Evolutionary conservation across 2,329 filamentous ascomycete species (phyloP).

Genomic region (Verticillium dahliae): DNA sequence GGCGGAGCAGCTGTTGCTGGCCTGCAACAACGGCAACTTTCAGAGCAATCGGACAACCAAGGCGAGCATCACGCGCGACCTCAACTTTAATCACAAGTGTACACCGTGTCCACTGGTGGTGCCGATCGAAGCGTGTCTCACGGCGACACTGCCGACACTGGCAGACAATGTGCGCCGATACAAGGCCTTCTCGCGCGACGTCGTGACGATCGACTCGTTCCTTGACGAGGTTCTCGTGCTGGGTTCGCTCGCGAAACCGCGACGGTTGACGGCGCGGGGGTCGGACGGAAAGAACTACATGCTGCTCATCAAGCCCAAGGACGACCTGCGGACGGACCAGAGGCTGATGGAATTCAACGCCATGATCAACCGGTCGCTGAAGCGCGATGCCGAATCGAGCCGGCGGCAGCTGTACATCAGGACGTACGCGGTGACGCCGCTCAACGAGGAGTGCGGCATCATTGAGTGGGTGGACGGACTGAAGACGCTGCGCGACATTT

Average conservation of each 20-base stretch:
- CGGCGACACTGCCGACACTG: slow-evolving; percentile 68
- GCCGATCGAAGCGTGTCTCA: slow-evolving; percentile 78
- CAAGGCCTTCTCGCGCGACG: slow-evolving; percentile 79
- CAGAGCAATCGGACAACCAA: slow-evolving; percentile 58
- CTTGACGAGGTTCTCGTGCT: slow-evolving; percentile 84
- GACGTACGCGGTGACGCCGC: slow-evolving; percentile 91
- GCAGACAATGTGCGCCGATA: slow-evolving; percentile 71
- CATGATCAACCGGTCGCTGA: slow-evolving; percentile 93
- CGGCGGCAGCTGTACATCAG: slow-evolving; percentile 90
- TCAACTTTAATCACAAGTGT: slow-evolving; percentile 78
- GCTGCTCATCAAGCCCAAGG: slow-evolving; percentile 93
- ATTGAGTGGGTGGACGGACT: slow-evolving; percentile 99
- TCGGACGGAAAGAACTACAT: slow-evolving; percentile 86
- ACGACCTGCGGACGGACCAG: slow-evolving; percentile 95
- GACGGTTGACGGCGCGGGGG: slow-evolving; percentile 80
- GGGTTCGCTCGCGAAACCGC: slow-evolving; percentile 84
- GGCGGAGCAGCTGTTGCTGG: slow-evolving; percentile 70
- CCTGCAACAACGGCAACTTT: slow-evolving; percentile 72
- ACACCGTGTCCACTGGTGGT: slow-evolving; percentile 83
- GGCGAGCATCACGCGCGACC: slow-evolving; percentile 69
- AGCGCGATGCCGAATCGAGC: slow-evolving; percentile 84
- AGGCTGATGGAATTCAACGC: slow-evolving; percentile 98
- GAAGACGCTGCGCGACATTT: slow-evolving; percentile 86
- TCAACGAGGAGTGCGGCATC: slow-evolving; percentile 95
- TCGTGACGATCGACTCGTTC: slow-evolving; percentile 76